Base-by-base conservation (phyloP, 2,329 filamentous ascomycete species). In the Aspergillus fischeri region DNA sequence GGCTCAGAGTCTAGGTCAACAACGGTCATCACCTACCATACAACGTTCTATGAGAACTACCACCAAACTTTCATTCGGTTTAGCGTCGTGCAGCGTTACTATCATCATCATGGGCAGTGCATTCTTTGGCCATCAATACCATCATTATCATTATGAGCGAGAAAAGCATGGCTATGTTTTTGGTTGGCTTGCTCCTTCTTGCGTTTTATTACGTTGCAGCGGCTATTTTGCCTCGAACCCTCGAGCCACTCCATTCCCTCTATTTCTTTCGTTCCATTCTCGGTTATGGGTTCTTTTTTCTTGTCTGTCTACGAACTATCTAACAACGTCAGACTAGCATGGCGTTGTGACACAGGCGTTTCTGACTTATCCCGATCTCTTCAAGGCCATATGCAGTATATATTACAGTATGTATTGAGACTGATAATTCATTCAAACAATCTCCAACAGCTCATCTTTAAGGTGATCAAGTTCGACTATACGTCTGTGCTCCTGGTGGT, bases 1-100 rank as follows among this genome's bases (percentile, higher is more conserved):
- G 70, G 17, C 59, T 66, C 20, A 59, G 65, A 51, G 58, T 61
- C 27, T 67, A 62, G 51, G 49, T 25, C 47, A 17, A 21, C 29
- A 11, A 24, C 5, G 24, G 50, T 27, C 45, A 29, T 24, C 44
- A 27, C 11, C 32, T 35, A 17, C 14, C 32, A 2, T 38, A 17
- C 32, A 38, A 7, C 3, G 32, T 38, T 38, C 32, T 47, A 7
- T 24, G 24, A 11, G 11, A 47, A 14, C 11, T 24, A 21, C 21
- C 21, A 11, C 10, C 44, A 17, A 14, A 11, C 25, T 14, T 47
- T 47, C 44, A 6, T 47, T 47, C 11, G 9, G 42, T 25, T 47
- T 47, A 47, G 44, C 44, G 21, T 47, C 42, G 21, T 47, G 21
- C 21, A 47, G 21, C 44, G 44, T 47, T 45, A 45, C 20, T 45